Evolutionary conservation across 176 grass and related monocot genomes (phyloP), one percentile per base, ranked within the genome.

Genomic region (Bothriochloa decipiens): DNA sequence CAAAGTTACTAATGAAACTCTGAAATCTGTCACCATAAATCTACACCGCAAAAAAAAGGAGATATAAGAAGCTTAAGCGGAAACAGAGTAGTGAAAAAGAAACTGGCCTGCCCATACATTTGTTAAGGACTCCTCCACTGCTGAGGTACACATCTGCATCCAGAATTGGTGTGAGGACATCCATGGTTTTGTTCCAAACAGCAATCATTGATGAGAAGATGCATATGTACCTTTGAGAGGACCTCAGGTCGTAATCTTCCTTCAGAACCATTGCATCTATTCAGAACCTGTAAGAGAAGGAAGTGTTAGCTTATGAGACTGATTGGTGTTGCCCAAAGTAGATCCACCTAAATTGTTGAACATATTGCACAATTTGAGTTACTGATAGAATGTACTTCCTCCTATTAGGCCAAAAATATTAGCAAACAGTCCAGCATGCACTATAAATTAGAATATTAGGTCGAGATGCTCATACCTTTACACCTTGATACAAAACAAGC

Each of bases 121-220:
- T 84, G 96, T 91, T 79, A 98, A 80, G 77, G 96, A 93, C 68
- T 92, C 96, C 70, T 93, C 91, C 74, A 94, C 93, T 12, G 96
- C 93, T 10, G 85, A 93, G 62, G 86, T 92, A 83, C 93, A 98
- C 67, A 94, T 95, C 96, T 98, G 87, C 88, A 92, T 82, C 66
- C 40, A 87, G 35, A 90, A 37, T 82, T 68, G 45, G 61, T 41
- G 80, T 83, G 39, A 76, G 50, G 40, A 52, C 15, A 86, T 29
- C 26, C 46, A 46, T 78, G n/a, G 41, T 70, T 82, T 32, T 42
- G 42, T 78, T 67, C 27, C 74, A 71, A 7, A 40, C 13, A 67
- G 8, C 58, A 75, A 85, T 55, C 42, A 14, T 50, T 76, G 36
- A 39, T 29, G 1, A 52, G 65, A 76, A 83, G 26, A 53, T 40